Percentiles rank a stretch among this genome's conserved stretches.
Evolutionary conservation across 495 filamentous ascomycete genomes (phyloP).

Genomic region (Penicillium flavigenum): DNA sequence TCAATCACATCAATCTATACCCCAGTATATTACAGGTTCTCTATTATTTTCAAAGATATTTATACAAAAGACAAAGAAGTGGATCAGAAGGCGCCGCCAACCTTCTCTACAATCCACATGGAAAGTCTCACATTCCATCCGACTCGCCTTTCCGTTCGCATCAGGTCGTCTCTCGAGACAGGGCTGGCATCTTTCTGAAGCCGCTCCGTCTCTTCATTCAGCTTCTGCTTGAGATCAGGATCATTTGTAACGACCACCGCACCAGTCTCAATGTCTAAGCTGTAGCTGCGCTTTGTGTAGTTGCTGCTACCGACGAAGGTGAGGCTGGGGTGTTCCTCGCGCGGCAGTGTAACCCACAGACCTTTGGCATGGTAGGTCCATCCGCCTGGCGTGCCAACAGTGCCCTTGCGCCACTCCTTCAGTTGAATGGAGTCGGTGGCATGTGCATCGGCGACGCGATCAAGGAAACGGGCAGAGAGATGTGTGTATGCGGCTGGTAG

Average conservation of each 20-base stretch:
- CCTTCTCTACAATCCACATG: slow-evolving; percentile 81
- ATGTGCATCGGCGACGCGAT: slow-evolving; percentile 57
- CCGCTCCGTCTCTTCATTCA: slow-evolving; percentile 76
- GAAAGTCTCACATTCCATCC: slow-evolving; percentile 80
- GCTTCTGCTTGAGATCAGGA: slow-evolving; percentile 63
- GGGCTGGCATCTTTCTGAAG: slow-evolving; percentile 67
- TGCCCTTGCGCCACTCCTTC: slow-evolving; percentile 85
- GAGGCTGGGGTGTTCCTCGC: slow-evolving; percentile 61
- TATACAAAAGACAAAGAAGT: slow-evolving; percentile 13
- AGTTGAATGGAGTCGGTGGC: slow-evolving; percentile 67
- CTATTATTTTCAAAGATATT: slow-evolving; percentile 10
- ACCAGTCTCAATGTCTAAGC: slow-evolving; percentile 85
- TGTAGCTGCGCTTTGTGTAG: slow-evolving; percentile 92
- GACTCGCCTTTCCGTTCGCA: slow-evolving; percentile 76
- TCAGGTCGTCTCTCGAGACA: slow-evolving; percentile 72
- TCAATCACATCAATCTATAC: neutral
- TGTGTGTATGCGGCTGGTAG: slow-evolving; percentile 90
- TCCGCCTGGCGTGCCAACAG: slow-evolving; percentile 71
- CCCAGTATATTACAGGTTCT: slow-evolving; percentile 7
- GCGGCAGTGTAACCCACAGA: slow-evolving; percentile 80
- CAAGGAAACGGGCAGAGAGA: slow-evolving; percentile 78
- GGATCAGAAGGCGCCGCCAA: slow-evolving; percentile 65
- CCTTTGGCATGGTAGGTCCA: slow-evolving; percentile 99
- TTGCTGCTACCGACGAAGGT: slow-evolving; percentile 89
- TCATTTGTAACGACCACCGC: slow-evolving; percentile 81